These are phyloP conservation scores for Fusarium sp. DNA, from an alignment of 2,329 filamentous ascomycete species.

Conservation along the genomic window DNA sequence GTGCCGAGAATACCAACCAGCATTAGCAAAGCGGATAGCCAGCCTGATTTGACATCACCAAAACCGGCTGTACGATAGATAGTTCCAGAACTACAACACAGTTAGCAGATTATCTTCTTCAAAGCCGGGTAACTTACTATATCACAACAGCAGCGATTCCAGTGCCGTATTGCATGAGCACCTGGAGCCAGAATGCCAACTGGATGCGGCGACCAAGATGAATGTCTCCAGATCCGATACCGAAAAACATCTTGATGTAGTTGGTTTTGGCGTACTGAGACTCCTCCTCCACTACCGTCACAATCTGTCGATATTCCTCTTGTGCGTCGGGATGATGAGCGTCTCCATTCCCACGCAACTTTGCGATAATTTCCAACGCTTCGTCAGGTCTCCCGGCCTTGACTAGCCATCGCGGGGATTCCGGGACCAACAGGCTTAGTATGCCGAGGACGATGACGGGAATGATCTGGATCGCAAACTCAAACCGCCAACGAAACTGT, in stretches of 20 bases:
- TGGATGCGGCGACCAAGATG: slow-evolving; percentile 58
- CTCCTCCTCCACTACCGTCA: slow-evolving; percentile 55
- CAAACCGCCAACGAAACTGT: slow-evolving; percentile 21
- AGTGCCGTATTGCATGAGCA: slow-evolving; percentile 54
- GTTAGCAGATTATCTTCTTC: neutral
- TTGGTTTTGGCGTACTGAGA: slow-evolving; percentile 56
- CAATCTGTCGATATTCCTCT: slow-evolving; percentile 56
- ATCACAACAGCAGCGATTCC: slow-evolving; percentile 31
- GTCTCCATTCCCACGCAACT: slow-evolving; percentile 7
- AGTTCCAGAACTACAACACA: slow-evolving; percentile 2
- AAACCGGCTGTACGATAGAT: slow-evolving; percentile 21
- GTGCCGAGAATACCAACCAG: slow-evolving; percentile 66
- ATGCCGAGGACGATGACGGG: slow-evolving; percentile 1
- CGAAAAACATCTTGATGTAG: slow-evolving; percentile 58
- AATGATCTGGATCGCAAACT: slow-evolving; percentile 14
- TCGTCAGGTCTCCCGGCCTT: slow-evolving; percentile 15
- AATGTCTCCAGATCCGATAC: slow-evolving; percentile 53
- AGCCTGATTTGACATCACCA: slow-evolving; percentile 17
- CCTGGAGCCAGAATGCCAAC: slow-evolving; percentile 57
- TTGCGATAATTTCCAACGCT: slow-evolving; percentile 13
- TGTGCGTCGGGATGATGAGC: slow-evolving; percentile 4
- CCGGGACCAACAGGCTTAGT: slow-evolving; percentile 6
- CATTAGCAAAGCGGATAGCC: slow-evolving; percentile 64
- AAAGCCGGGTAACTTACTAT: slow-evolving; percentile 3
- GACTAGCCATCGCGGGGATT: slow-evolving; percentile 15